These are phyloP conservation scores for Tephrocybe sp. DNA, from an alignment of 768 basidiomycete species.

Conservation along the genomic window DNA sequence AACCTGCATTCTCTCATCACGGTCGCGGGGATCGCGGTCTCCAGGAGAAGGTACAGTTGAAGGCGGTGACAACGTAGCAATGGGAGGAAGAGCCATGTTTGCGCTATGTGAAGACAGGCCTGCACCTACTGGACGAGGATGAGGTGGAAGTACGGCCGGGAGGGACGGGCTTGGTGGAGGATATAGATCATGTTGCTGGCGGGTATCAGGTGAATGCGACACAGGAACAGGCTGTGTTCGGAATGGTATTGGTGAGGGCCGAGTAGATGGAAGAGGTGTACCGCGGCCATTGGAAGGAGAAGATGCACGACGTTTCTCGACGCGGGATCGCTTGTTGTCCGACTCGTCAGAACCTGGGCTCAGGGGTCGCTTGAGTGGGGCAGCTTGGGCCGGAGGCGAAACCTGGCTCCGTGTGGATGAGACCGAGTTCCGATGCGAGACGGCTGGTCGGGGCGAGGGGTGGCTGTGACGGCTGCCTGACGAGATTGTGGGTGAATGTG, in stretches of 20 bases:
- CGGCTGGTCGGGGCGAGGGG: slow-evolving; percentile 44
- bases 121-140: slow-evolving; percentile 68
- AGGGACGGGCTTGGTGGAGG: slow-evolving; percentile 50
- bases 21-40: slow-evolving; percentile 37
- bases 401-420: slow-evolving; percentile 64
- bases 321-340: slow-evolving; percentile 59
- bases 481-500: slow-evolving; percentile 59
- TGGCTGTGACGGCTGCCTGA: slow-evolving; percentile 52
- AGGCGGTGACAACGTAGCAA: slow-evolving; percentile 63
- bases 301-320: slow-evolving; percentile 56
- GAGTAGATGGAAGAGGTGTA: slow-evolving; percentile 57
- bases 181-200: slow-evolving; percentile 45
- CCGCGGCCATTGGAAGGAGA: slow-evolving; percentile 48
- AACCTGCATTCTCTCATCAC: slow-evolving; percentile 55
- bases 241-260: slow-evolving; percentile 73
- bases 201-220: slow-evolving; percentile 67
- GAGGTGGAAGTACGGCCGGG: slow-evolving; percentile 64
- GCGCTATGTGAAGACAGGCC: slow-evolving; percentile 40
- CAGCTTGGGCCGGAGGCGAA: slow-evolving; percentile 51
- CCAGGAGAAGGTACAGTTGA: slow-evolving; percentile 55
- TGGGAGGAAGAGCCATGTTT: slow-evolving; percentile 61
- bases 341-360: slow-evolving; percentile 66
- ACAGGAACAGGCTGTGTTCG: slow-evolving; percentile 54
- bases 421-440: slow-evolving; percentile 62
- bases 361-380: slow-evolving; percentile 61